phyloP scores from a whole-genome alignment of 768 basidiomycete genomes.

The Russula sp. region DNA sequence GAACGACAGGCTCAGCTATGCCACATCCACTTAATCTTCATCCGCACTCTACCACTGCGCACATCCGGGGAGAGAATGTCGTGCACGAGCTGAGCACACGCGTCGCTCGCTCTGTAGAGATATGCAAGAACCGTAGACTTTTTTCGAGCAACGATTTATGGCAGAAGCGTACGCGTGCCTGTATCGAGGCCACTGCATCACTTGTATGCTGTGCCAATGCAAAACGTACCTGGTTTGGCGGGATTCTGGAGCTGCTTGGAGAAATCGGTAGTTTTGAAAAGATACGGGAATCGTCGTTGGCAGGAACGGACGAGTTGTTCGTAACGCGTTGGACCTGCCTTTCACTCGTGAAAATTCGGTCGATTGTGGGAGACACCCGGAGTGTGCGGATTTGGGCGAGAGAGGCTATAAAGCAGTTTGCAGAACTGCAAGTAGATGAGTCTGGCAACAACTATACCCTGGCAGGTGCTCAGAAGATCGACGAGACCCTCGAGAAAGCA shows the following conservation, averaged over 20 bases:
- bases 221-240: not conserved
- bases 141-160: constrained; percentile 7
- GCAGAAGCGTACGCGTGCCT: constrained; percentile 21
- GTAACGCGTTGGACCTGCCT: constrained; percentile 24
- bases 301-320: not conserved
- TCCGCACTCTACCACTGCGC: too few species aligned
- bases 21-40: too few species aligned
- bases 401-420: not conserved
- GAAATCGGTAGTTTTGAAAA: constrained; percentile 7
- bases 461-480: not conserved
- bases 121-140: not conserved
- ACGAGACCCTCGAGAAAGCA: not conserved
- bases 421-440: not conserved
- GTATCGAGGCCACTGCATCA: constrained; percentile 14
- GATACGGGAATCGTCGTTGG: not conserved
- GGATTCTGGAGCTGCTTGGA: not conserved
- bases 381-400: not conserved
- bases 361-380: not conserved
- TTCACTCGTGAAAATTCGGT: constrained; percentile 20
- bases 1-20: too few species aligned
- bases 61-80: constrained; percentile 31
- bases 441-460: not conserved
- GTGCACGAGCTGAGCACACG: constrained; percentile 15
- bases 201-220: not conserved
- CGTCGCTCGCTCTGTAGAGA: not conserved